A percentile compares a stretch with the other conserved stretches of the same genome.
Evolutionary conservation across 768 basidiomycete genomes (phyloP).

Genomic region (Boletus vermiculosoides): DNA sequence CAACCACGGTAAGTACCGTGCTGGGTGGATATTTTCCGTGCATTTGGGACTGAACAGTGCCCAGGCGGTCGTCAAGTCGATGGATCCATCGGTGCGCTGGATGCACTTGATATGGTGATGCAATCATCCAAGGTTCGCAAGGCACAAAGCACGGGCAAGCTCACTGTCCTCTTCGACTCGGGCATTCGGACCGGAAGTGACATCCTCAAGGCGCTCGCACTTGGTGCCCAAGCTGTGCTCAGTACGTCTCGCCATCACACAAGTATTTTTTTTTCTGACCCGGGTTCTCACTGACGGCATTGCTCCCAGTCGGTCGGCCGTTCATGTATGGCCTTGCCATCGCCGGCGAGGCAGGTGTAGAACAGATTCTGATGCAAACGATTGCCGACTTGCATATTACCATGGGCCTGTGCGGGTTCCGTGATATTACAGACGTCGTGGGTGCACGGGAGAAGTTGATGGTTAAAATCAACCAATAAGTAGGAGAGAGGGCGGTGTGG

Average conservation of each 20-base stretch:
- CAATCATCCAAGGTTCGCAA: conserved; percentile 55
- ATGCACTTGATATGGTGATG: conserved; percentile 67
- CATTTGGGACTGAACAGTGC: neutral
- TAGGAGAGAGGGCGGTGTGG: neutral
- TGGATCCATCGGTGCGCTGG: conserved; percentile 71
- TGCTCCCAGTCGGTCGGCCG: conserved; percentile 37
- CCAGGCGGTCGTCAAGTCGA: conserved; percentile 75
- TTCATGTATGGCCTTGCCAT: conserved; percentile 50
- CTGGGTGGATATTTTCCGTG: neutral
- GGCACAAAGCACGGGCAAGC: conserved; percentile 56
- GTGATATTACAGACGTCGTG: conserved; percentile 36
- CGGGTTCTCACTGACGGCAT: neutral
- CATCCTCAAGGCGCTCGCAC: conserved; percentile 52
- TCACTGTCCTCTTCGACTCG: conserved; percentile 70
- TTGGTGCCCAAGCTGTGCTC: conserved; percentile 55
- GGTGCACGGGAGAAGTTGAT: conserved; percentile 37
- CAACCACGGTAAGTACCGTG: conserved; percentile 59
- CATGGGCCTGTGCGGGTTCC: conserved; percentile 43
- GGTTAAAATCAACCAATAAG: conserved; percentile 21
- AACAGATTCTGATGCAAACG: conserved; percentile 45
- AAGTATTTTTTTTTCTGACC: neutral
- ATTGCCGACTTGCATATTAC: conserved; percentile 45
- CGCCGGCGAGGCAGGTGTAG: conserved; percentile 47
- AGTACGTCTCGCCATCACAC: conserved; percentile 26
- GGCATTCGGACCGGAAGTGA: conserved; percentile 57